A percentile compares a stretch with the other conserved stretches of the same genome.
These are phyloP conservation scores for Fusarium gaditjirri DNA, from an alignment of 2,329 filamentous ascomycete species.

Conservation along the genomic window DNA sequence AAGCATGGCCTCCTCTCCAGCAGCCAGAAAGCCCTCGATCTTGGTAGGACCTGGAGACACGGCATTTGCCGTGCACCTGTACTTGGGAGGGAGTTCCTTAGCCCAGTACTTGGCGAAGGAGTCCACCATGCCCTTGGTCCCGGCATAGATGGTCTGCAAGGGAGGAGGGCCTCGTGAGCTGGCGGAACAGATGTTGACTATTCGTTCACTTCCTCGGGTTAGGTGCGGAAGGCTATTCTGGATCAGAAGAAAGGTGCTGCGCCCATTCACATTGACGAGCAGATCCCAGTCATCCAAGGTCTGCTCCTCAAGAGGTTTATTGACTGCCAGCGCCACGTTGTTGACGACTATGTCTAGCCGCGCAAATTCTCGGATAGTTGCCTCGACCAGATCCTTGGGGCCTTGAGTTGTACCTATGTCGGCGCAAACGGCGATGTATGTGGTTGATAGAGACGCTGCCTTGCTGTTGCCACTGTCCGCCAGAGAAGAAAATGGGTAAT, in stretches of 20 bases:
- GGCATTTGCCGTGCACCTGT: neutral
- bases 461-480: slow-evolving; percentile 17
- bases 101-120: neutral
- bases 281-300: neutral
- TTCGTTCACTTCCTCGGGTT: neutral
- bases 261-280: neutral
- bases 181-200: neutral
- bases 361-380: neutral
- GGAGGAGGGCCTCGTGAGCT: neutral
- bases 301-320: neutral
- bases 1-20: neutral
- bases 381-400: neutral
- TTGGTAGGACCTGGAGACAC: neutral
- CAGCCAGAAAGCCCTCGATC: neutral
- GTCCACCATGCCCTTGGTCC: neutral
- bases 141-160: neutral
- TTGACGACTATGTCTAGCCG: neutral
- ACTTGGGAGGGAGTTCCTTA: neutral
- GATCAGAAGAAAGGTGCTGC: neutral
- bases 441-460: neutral
- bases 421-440: neutral
- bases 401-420: neutral
- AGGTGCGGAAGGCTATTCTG: neutral
- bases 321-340: neutral
- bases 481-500: neutral